Base-by-base conservation (phyloP, 2,329 filamentous ascomycete species). In the Botrytis elliptica region DNA sequence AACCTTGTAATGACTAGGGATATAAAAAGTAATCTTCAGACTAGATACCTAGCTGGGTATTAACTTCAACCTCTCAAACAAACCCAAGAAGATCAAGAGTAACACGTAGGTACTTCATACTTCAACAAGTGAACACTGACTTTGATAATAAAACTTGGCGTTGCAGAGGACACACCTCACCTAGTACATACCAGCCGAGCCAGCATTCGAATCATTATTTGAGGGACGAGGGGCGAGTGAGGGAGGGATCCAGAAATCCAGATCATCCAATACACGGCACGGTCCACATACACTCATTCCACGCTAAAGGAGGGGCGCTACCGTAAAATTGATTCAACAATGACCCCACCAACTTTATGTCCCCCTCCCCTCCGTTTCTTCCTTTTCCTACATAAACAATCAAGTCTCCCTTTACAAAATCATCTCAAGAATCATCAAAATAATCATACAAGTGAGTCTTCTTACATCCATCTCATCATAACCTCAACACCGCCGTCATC, bases 391-490 rank as follows among this genome's bases (percentile, higher is more conserved):
- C 74, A 77, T 73, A 75, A 73, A 68, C 72, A 74, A 60, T 52
- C 36, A 6, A 67, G 69, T 59, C 68, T 64, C 52, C 71, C 65
- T 69, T 55, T 46, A 33, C 14, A 73, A n/a, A 33, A 46, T 55
- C 66, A 74, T 68, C n/a, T 70, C 20, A 74, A 71, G 55, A 72
- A 67, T 67, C 46, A 71, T 72, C 69, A 60, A 49, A 49, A 55
- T 8, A 60, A 72, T 64, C 59, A 73, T 65, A 73, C 65, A 74
- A 74, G 77, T 79, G 76, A 75, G 77, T 77, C 40, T 18, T 64
- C 60, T 67, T 49, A 71, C 25, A 65, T 36, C 40, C 46, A 59
- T 62, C 63, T 33, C 29, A 55, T n/a, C n/a, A 18, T 9, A 18
- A 25, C 3, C 9, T 44, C 42, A 18, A 20, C 20, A 7, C 18